phyloP scores from a whole-genome alignment of 2,329 filamentous ascomycete species.

The Paecilomyces sp. region DNA sequence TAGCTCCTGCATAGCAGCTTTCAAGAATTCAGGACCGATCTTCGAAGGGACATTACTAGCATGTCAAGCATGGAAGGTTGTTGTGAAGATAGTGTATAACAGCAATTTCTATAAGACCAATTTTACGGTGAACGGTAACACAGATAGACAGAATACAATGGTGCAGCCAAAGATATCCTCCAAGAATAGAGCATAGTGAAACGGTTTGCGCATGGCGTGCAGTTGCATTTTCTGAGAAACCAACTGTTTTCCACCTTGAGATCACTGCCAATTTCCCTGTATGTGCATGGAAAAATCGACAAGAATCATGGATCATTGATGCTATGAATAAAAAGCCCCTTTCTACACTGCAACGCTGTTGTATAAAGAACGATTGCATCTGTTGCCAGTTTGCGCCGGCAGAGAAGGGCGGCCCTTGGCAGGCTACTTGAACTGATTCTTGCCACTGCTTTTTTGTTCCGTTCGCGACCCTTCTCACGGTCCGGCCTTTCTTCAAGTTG shows the following conservation, averaged over 20 bases:
- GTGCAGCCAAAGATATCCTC: neutral
- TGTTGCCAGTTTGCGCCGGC: neutral
- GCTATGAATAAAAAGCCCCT: neutral
- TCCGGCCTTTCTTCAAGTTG: constrained; percentile 6
- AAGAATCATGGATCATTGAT: no score
- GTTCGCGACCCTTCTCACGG: constrained; percentile 3
- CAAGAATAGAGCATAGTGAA: neutral
- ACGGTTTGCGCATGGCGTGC: neutral
- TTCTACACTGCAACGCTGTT: neutral
- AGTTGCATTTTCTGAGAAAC: neutral
- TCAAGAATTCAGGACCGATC: neutral
- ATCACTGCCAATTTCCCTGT: neutral
- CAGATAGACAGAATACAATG: neutral
- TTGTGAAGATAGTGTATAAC: neutral
- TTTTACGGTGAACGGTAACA: neutral
- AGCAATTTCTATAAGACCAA: neutral
- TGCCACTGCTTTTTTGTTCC: constrained; percentile 21
- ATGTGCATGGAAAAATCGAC: neutral
- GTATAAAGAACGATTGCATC: neutral
- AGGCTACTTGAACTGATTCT: constrained; percentile 3
- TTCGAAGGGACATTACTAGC: neutral
- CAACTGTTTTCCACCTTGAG: neutral
- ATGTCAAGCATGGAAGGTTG: neutral
- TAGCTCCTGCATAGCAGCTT: neutral
- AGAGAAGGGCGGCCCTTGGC: neutral